Evolutionary conservation across 1,284 basidiomycete genomes (phyloP), one percentile per base, ranked within the genome.

Genomic region (Cutaneotrichosporon sp.): DNA sequence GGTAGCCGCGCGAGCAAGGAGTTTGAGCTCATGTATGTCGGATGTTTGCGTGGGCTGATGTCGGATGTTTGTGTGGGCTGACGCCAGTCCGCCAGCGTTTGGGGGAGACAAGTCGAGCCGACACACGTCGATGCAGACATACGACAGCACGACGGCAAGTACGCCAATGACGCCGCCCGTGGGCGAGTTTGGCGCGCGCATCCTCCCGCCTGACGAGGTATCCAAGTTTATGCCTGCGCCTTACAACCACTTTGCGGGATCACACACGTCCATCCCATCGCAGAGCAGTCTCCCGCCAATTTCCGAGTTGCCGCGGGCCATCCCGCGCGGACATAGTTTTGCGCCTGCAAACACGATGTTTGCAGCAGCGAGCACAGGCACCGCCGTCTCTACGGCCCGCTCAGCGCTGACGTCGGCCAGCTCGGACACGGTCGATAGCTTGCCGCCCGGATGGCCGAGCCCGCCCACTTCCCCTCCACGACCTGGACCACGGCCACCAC

Each of bases 141-240:
- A 30, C 26, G 50, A 52, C 50, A 22, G 21, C 21, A 30, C 50
- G 10, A 10, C 40, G 40, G 40, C 5, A 6, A 42, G 40, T 13
- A 16, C 50, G 50, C 50, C 50, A 4, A 52, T 30, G 26, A 52
- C 50, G 26, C 50, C 50, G 30, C 50, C 50, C 26, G 30, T 52
- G 22, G 50, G 26, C 14, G 50, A 52, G 26, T 52, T 52, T 31
- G 50, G 26, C 2, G 30, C 26, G 16, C 50, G 30, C 4, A 52
- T 52, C 30, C 50, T 52, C 5, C 50, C 50, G 16, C 22, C 16
- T 13, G 50, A 52, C 11, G 50, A 52, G 50, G 16, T 52, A 3
- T 18, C 26, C 50, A 52, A 52, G 26, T 50, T 50, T 26, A 52
- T 11, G 30, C 26, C 26, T 5, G 13, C 26, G 30, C 50, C 50